Evolutionary conservation across 148 eudicot genomes (phyloP), one percentile per base, ranked within the genome.

Genomic region (Euryodendron excelsum): DNA sequence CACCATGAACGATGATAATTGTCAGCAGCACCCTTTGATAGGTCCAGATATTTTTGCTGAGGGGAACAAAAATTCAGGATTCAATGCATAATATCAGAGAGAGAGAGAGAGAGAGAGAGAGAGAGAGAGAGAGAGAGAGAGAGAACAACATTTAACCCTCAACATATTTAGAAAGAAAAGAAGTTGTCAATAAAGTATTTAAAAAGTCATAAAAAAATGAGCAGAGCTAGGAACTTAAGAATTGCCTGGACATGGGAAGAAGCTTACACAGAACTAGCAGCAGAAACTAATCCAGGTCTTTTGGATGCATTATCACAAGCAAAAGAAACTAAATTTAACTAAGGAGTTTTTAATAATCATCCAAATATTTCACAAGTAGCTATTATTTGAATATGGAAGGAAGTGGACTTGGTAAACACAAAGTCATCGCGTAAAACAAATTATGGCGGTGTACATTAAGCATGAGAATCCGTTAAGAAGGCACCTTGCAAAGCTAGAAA

Each of bases 1-100:
- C 99, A 90, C 99, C 99, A 96, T 12, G 99, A 96, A 71, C 77
- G 91, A 80, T 96, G 93, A 76, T 91, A 96, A 82, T 91, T 93
- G 72, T 93, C 88, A 59, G 97, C 97, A 86, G 98, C 99, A 75
- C 94, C 96, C 77, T 90, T 91, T 20, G 94, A 88, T 50, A 96
- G 88, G 79, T 93, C 97, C 83, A 96, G 87, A 80, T 96, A 96
- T 74, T 93, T 96, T 84, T 90, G 72, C 97, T 95, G 91, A 72
- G 48, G 52, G 66, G 4, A 72, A 64, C 72, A 79, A 52, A 39
- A 72, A 56, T 58, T 62, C 50, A 41, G 44, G 33, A 52, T 21
- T 0, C n/a, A n/a, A n/a, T n/a, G 52, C 45, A 20, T 20, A 4
- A 53, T 52, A 52, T 72, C 48, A 28, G 15, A 41, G 10, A 21